Base-by-base conservation (phyloP, 257 asterid genomes). In the Solanum ossicruentum region DNA sequence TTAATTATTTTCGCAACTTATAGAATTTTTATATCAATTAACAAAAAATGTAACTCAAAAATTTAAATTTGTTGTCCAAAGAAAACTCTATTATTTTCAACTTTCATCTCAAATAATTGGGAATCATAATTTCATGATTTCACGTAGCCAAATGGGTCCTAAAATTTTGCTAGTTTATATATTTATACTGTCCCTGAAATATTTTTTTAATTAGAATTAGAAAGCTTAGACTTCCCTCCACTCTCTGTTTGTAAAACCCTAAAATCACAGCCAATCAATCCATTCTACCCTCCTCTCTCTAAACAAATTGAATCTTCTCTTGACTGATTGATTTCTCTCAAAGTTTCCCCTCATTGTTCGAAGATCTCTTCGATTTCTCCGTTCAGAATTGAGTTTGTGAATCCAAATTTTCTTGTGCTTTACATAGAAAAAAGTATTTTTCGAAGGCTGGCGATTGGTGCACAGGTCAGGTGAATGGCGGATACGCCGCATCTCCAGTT, bases 401-500 rank as follows among this genome's bases (percentile, higher is more conserved):
- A 65, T 65, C 41, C 71, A 23, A 65, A 12, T n/a, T 72, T 66
- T 66, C 6, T 63, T 63, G 32, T 23, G 18, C 17, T 63, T 15
- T 12, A 23, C 20, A 16, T 16, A 15, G 60, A 16, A 55, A 13
- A 55, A 10, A 63, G 21, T 41, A 2, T 70, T 71, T 18, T 39
- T 20, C 8, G 80, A 91, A 91, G 92, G 91, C 94, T 92, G 96
- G 96, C 93, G 92, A 92, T 89, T 91, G 89, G 72, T 66, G 85
- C 89, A 70, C 84, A 32, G 82, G 73, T 66, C 86, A 80, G 93
- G 92, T 92, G 94, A 95, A 95, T 95, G 99, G 95, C 95, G 97
- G 99, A 92, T 93, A 93, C 89, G 94, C 97, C 96, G 83, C 87
- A 85, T 87, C 89, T 88, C 93, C 93, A 89, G 83, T 43, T 70